phyloP scores from a whole-genome alignment of 2,329 filamentous ascomycete species.

The Xylaria sp. region DNA sequence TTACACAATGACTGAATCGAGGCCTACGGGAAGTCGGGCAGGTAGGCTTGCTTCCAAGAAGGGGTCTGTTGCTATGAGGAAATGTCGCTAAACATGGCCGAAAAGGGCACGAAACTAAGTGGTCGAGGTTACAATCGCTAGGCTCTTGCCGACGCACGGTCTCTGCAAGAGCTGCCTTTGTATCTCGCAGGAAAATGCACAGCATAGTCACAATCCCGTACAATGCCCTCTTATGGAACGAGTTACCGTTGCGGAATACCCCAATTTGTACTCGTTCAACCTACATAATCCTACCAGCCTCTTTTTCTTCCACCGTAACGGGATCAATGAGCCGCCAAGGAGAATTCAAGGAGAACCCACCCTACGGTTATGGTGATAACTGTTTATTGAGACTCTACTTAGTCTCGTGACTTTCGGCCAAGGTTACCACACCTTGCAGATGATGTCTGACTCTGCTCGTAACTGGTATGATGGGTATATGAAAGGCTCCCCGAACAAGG shows the following conservation, averaged over 20 bases:
- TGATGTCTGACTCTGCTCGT: not conserved
- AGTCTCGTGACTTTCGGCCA: conserved; percentile 32
- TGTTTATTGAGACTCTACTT: not conserved
- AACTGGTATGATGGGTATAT: conserved; percentile 7
- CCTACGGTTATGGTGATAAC: not conserved
- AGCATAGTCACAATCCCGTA: conserved; percentile 33
- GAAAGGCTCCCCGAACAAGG: not conserved
- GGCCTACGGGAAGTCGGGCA: conserved; percentile 7
- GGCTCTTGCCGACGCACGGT: conserved; percentile 36
- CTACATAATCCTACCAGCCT: conserved; percentile 12
- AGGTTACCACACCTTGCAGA: conserved; percentile 5
- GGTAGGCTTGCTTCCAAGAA: conserved; percentile 3
- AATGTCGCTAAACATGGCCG: conserved; percentile 29
- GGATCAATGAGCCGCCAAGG: conserved; percentile 23
- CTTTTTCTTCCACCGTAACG: not conserved
- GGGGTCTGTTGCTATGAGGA: conserved; percentile 9
- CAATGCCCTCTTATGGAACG: conserved; percentile 21
- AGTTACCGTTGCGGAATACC: conserved; percentile 27
- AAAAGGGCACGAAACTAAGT: conserved; percentile 17
- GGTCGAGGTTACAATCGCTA: conserved; percentile 37
- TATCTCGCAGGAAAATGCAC: conserved; percentile 35
- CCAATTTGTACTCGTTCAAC: conserved; percentile 28
- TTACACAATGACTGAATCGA: not conserved
- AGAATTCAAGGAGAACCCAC: not conserved
- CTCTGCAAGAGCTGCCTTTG: conserved; percentile 33